These are phyloP conservation scores for Thalassiosira pacifica DNA, from an alignment of 352 stramenopile species.

Conservation along the genomic window DNA sequence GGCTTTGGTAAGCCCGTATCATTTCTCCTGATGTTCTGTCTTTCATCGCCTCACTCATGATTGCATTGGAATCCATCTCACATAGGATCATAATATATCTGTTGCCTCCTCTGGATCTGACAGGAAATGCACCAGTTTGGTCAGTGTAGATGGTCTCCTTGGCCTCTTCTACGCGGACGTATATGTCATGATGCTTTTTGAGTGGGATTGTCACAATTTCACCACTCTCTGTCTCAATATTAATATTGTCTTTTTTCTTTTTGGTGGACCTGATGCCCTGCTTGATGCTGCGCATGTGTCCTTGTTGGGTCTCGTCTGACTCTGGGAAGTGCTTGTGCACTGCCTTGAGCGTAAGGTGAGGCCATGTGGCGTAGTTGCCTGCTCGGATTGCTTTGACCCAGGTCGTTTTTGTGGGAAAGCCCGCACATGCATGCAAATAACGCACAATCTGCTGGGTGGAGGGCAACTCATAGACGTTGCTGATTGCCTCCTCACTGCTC, in stretches of 20 bases:
- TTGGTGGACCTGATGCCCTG: slow-evolving; percentile 40
- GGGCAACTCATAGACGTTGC: slow-evolving; percentile 7
- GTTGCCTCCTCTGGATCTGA: slow-evolving; percentile 48
- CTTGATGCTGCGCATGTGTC: slow-evolving; percentile 36
- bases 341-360: slow-evolving; percentile 32
- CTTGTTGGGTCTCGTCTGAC: slow-evolving; percentile 41
- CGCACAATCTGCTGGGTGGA: background rate
- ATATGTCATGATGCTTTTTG: slow-evolving; percentile 36
- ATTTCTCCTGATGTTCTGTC: slow-evolving; percentile 38
- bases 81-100: slow-evolving; percentile 70
- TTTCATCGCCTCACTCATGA: slow-evolving; percentile 54
- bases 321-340: slow-evolving; percentile 43
- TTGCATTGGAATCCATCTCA: slow-evolving; percentile 68
- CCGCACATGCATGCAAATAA: slow-evolving; percentile 16
- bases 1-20: slow-evolving; percentile 35
- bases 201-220: background rate
- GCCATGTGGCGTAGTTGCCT: slow-evolving; percentile 27
- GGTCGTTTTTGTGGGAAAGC: slow-evolving; percentile 24
- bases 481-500: slow-evolving; percentile 5
- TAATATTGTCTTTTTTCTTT: background rate
- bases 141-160: slow-evolving; percentile 57
- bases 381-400: slow-evolving; percentile 28
- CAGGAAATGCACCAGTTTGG: slow-evolving; percentile 60
- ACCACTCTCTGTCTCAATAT: background rate
- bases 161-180: slow-evolving; percentile 12